Evolutionary conservation across 2,329 filamentous ascomycete species (phyloP).

Genomic region (Arachnopeziza araneosa): DNA sequence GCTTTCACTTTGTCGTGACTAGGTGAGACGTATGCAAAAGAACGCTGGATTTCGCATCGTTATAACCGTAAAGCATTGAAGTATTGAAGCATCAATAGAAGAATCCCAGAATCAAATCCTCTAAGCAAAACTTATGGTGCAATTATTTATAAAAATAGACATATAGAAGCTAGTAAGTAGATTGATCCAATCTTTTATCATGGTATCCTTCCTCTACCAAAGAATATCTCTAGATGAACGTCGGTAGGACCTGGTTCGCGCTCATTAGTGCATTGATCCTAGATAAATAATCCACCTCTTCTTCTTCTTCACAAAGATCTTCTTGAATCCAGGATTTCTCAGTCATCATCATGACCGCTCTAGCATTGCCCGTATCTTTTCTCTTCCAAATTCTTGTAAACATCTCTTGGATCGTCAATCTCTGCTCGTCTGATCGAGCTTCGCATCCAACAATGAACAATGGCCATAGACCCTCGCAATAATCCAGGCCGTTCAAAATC

Average conservation of each 20-base stretch:
- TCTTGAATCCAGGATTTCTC: constrained; percentile 7
- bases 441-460: constrained; percentile 6
- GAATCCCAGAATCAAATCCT: too few species aligned
- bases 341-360: constrained; percentile 5
- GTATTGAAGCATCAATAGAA: too few species aligned
- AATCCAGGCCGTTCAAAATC: constrained; percentile 1
- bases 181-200: too few species aligned
- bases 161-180: too few species aligned
- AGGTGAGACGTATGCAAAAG: too few species aligned
- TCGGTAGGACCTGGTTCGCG: neutral
- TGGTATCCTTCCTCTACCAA: too few species aligned
- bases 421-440: constrained; percentile 2
- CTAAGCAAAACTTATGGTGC: too few species aligned
- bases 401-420: neutral
- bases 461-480: constrained; percentile 5
- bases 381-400: constrained; percentile 1
- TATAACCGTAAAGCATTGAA: too few species aligned
- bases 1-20: too few species aligned
- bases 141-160: too few species aligned
- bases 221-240: neutral
- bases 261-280: constrained; percentile 1
- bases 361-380: constrained; percentile 4
- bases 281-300: neutral
- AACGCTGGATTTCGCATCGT: too few species aligned
- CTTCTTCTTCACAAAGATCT: constrained; percentile 1